phyloP scores from a whole-genome alignment of 73 alveolate genomes.

The Stentor coeruleus region DNA sequence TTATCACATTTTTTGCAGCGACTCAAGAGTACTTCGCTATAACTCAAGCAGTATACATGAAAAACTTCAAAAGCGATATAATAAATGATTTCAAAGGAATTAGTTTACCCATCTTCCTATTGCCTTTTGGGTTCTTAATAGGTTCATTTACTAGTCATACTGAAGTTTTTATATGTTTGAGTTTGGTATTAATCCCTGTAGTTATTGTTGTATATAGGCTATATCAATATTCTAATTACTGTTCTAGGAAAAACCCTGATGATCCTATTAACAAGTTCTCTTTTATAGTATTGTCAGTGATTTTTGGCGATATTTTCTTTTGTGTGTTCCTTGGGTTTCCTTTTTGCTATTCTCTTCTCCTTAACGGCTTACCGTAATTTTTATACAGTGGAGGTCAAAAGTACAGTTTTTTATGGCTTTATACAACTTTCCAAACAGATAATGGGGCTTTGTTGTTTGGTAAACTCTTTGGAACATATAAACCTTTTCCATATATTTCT shows the following conservation, averaged over 20 bases:
- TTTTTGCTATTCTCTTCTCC: not conserved
- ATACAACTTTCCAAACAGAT: constrained; percentile 27
- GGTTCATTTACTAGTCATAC: not conserved
- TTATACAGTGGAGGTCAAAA: not conserved
- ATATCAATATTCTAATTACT: not conserved
- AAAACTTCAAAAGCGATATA: not conserved
- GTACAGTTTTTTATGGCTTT: constrained; percentile 19
- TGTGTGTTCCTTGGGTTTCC: not conserved
- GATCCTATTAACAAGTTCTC: not conserved
- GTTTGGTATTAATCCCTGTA: not conserved
- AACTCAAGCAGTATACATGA: not conserved
- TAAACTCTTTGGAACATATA: constrained; percentile 21
- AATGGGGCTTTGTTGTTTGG: constrained; percentile 34
- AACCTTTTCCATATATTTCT: constrained; percentile 23
- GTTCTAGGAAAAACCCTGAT: not conserved
- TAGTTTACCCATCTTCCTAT: not conserved
- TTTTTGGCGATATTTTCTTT: constrained; percentile 10
- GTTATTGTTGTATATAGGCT: not conserved
- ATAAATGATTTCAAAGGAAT: not conserved
- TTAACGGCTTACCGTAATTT: not conserved
- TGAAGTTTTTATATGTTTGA: not conserved
- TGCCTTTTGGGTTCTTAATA: not conserved
- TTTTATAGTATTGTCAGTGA: not conserved
- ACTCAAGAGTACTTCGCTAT: not conserved
- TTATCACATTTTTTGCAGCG: not conserved